Base-by-base conservation (phyloP, 805 yeast species). In the Yamadazyma kitorensis region DNA sequence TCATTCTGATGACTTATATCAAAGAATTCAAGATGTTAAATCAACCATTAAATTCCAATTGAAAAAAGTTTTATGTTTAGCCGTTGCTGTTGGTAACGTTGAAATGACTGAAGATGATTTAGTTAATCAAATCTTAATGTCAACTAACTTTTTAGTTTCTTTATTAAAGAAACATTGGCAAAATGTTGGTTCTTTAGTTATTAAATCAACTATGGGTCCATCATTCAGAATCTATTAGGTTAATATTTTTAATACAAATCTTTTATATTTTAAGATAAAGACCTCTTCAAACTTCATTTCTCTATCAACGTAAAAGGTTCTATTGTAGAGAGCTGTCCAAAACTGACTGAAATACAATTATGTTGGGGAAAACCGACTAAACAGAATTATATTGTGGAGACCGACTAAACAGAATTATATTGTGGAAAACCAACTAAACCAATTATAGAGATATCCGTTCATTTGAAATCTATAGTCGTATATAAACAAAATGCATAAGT, bases 81-180 rank as follows among this genome's bases (percentile, higher is more conserved):
- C 98, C 64, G 99, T 93, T 68, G 98, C 98, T 58, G 84, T 93
- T 63, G 99, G 97, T 75, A 80, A 93, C 93, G 97, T 93, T 61
- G 98, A 89, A 75, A 93, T 93, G 98, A 94, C 85, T 64, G 93
- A 91, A 80, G 97, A 88, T 59, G 78, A 79, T 59, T 77, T 93
- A 65, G 95, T 85, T 62, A 86, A 91, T 82, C 98, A 93, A 77
- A 87, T 93, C 78, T 80, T 93, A 87, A 81, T 93, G 93, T 80
- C 99, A 57, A 80, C 95, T 57, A 93, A 93, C 96, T 93, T 93
- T 83, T 85, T 93, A 72, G 98, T 93, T 57, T 93, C 99, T 55
- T 78, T 93, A 74, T 82, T 93, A 73, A 93, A 93, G 96, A 93
- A 93, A 91, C 87, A 93, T 96, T 93, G 99, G 99, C 99, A 93